Conservation (phyloP, 441 rosid species). For the Adansonia madagascariensis region DNA sequence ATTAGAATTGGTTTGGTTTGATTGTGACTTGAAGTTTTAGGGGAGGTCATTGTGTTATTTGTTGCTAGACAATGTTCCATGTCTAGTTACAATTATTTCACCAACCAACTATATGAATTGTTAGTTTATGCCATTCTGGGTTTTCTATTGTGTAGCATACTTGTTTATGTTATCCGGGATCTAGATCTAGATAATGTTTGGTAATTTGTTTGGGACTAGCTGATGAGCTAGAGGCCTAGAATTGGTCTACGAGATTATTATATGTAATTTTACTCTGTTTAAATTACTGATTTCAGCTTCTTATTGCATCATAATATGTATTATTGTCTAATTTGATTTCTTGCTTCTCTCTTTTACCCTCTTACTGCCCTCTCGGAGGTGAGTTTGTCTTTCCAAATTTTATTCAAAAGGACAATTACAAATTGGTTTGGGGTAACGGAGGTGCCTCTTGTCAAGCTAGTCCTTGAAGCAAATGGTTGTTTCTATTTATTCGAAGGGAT, state of each 20-base stretch:
- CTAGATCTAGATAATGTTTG: constrained; percentile 5
- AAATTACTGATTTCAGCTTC: constrained; percentile 8
- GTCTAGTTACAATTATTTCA: constrained; percentile 16
- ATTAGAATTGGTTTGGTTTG: constrained; percentile 27
- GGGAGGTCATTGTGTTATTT: constrained; percentile 20
- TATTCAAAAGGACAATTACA: too few species aligned
- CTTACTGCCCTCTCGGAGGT: too few species aligned
- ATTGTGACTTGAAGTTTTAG: constrained; percentile 30
- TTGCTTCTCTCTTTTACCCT: neutral
- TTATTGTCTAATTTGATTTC: neutral
- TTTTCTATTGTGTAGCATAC: constrained; percentile 33
- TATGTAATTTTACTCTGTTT: neutral
- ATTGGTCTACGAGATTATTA: neutral
- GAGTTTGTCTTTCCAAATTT: too few species aligned
- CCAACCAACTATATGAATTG: constrained; percentile 19
- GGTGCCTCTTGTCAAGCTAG: too few species aligned
- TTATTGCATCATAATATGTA: neutral
- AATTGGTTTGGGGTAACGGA: too few species aligned
- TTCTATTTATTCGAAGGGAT: too few species aligned
- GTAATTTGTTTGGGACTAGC: constrained; percentile 20
- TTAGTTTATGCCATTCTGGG: constrained; percentile 31
- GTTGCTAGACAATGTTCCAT: constrained; percentile 30
- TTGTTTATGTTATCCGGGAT: constrained; percentile 13
- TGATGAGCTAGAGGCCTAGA: neutral
- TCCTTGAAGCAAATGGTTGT: too few species aligned